phyloP scores from a whole-genome alignment of 139 green algal species.

The Coelastrella sp. region DNA sequence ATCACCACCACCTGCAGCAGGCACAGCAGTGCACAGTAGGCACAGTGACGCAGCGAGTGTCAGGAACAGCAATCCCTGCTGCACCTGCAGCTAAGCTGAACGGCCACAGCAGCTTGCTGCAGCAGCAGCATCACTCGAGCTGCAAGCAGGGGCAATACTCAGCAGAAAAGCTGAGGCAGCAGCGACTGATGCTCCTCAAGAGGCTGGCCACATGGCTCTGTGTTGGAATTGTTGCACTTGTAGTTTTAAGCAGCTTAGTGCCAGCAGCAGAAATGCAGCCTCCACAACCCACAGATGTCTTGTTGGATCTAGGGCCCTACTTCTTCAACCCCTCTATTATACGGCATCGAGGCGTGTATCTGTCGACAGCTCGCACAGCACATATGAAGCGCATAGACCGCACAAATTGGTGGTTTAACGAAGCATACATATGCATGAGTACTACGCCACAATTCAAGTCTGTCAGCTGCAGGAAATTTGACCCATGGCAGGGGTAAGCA shows the following conservation, averaged over 20 bases:
- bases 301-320: slow-evolving; percentile 38
- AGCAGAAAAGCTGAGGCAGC: not conserved
- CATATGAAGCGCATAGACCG: slow-evolving; percentile 46
- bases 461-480: slow-evolving; percentile 50
- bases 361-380: slow-evolving; percentile 41
- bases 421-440: slow-evolving; percentile 48
- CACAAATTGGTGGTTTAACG: slow-evolving; percentile 48
- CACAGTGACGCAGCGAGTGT: not conserved
- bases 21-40: not conserved
- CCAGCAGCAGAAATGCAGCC: not conserved
- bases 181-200: slow-evolving; percentile 10
- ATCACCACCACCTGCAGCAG: not conserved
- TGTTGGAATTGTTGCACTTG: not conserved
- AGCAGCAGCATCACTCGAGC: not conserved
- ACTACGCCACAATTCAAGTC: slow-evolving; percentile 23
- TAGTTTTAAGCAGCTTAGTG: slow-evolving; percentile 20
- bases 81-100: not conserved
- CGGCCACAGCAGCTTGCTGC: not conserved
- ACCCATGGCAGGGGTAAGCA: slow-evolving; percentile 45
- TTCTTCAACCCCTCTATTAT: slow-evolving; percentile 48
- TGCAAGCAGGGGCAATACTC: not conserved
- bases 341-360: slow-evolving; percentile 36
- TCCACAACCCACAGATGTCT: slow-evolving; percentile 9
- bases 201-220: slow-evolving; percentile 1
- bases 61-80: not conserved